Conservation (phyloP, 768 basidiomycete species). For the Lactarius sp. region DNA sequence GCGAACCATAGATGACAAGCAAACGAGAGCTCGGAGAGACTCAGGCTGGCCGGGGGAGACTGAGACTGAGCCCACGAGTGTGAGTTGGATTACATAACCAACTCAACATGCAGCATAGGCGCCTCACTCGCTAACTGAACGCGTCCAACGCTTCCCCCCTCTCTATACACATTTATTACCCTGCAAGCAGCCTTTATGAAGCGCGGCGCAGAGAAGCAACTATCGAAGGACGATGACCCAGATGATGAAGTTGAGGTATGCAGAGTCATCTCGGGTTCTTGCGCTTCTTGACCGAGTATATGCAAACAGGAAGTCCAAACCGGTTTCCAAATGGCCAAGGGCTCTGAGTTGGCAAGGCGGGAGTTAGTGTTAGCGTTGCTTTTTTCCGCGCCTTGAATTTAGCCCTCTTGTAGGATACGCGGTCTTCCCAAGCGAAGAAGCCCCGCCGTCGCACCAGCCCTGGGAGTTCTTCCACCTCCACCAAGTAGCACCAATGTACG, state of each 20-base stretch:
- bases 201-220: conserved; percentile 66
- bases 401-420: conserved; percentile 46
- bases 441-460: conserved; percentile 26
- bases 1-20: no score
- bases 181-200: conserved; percentile 45
- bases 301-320: conserved; percentile 39
- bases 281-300: neutral
- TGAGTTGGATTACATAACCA: conserved; percentile 2
- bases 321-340: conserved; percentile 59
- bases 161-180: conserved; percentile 7
- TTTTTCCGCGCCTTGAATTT: neutral
- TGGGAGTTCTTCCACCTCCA: conserved; percentile 19
- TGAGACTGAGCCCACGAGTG: no score
- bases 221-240: conserved; percentile 53
- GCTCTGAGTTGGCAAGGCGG: conserved; percentile 48
- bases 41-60: no score
- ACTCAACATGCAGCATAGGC: conserved; percentile 9
- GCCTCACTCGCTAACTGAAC: neutral
- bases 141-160: conserved; percentile 3
- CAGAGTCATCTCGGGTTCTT: neutral
- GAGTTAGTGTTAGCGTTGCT: conserved; percentile 40
- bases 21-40: no score
- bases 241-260: conserved; percentile 36
- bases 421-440: conserved; percentile 50
- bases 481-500: conserved; percentile 30